A percentile compares a stretch with the other conserved stretches of the same genome.
Evolutionary conservation across 306 rosid species (phyloP).

Genomic region (Glycyrrhiza uralensis): DNA sequence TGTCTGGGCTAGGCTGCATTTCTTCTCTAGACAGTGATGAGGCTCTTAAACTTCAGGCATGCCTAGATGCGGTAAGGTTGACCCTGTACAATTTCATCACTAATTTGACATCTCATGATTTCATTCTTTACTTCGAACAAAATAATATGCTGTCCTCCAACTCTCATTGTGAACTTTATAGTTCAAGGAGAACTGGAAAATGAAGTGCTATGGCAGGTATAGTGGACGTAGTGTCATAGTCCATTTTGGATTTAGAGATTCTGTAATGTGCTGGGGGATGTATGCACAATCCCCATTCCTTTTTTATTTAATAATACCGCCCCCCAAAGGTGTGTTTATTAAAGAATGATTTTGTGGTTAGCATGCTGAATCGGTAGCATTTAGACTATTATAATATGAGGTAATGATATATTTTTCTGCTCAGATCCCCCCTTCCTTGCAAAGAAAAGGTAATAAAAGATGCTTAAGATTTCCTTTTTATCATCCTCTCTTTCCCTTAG

Average conservation of each 20-base stretch:
- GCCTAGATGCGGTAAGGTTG: slow-evolving; percentile 70
- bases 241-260: background rate
- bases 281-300: background rate
- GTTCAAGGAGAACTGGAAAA: slow-evolving; percentile 18
- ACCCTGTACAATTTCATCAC: slow-evolving; percentile 11
- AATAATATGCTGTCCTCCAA: background rate
- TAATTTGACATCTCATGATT: background rate
- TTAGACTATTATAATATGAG: background rate
- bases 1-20: slow-evolving; percentile 61
- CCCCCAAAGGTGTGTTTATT: background rate
- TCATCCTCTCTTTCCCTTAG: background rate
- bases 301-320: background rate
- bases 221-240: background rate
- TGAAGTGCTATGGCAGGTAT: background rate
- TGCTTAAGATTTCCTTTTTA: slow-evolving; percentile 2
- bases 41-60: slow-evolving; percentile 77
- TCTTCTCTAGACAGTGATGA: slow-evolving; percentile 58
- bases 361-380: background rate
- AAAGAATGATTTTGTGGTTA: background rate
- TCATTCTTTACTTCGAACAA: background rate
- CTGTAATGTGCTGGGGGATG: background rate
- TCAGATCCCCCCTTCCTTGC: background rate
- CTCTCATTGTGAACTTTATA: background rate
- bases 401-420: background rate
- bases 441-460: background rate